These are phyloP conservation scores for Metschnikowia rubicola DNA, from an alignment of 805 yeast species.

Conservation along the genomic window DNA sequence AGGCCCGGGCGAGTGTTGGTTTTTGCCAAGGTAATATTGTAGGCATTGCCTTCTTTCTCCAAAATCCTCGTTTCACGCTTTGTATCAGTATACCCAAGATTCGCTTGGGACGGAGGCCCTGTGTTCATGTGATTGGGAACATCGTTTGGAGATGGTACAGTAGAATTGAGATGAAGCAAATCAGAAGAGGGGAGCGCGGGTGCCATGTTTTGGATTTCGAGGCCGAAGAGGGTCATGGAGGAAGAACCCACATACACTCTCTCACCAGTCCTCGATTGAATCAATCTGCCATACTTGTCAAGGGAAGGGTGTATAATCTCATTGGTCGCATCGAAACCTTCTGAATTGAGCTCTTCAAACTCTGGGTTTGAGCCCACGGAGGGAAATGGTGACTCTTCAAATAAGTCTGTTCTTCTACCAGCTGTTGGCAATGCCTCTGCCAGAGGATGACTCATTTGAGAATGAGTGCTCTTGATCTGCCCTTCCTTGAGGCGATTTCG, in stretches of 20 bases:
- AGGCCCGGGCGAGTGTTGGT: constrained; percentile 66
- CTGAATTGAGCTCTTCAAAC: constrained; percentile 5
- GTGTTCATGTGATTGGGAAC: constrained; percentile 2
- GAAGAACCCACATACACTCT: constrained; percentile 76
- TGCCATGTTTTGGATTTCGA: constrained; percentile 69
- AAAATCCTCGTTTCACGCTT: constrained; percentile 53
- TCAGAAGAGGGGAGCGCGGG: constrained; percentile 27
- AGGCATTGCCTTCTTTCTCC: constrained; percentile 76
- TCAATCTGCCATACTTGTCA: constrained; percentile 66
- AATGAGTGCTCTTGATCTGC: constrained; percentile 11
- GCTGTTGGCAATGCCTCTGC: constrained; percentile 1
- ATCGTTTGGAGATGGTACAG: constrained; percentile 14
- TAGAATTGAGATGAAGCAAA: constrained; percentile 16
- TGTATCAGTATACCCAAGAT: constrained; percentile 12
- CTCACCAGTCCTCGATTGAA: constrained; percentile 74
- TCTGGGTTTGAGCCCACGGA: constrained; percentile 1
- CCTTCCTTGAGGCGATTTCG: constrained; percentile 41
- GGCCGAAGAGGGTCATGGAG: constrained; percentile 76
- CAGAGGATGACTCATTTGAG: not conserved
- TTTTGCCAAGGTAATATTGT: constrained; percentile 63
- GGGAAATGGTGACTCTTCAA: constrained; percentile 6
- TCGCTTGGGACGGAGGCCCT: constrained; percentile 3
- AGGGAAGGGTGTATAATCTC: constrained; percentile 70
- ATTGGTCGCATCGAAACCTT: constrained; percentile 4
- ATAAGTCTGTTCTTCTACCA: not conserved